These are phyloP conservation scores for Heterobasidion occidentale DNA, from an alignment of 1,284 basidiomycete species.

Conservation along the genomic window DNA sequence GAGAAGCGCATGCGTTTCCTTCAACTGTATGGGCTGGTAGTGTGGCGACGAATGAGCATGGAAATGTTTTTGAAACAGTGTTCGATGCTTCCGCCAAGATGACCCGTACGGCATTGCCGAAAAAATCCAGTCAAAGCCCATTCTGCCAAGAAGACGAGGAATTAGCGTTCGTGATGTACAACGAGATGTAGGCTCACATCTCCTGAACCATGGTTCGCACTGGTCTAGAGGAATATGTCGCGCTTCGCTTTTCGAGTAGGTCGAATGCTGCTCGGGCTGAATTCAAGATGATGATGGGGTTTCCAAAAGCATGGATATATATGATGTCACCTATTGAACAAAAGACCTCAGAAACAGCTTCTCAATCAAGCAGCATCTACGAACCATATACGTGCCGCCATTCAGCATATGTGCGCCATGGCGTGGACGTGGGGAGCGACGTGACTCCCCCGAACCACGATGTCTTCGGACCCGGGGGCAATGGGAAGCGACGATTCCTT, in stretches of 20 bases:
- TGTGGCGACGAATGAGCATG: background rate
- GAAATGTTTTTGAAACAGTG: background rate
- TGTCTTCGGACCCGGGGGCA: background rate
- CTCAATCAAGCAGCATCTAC: background rate
- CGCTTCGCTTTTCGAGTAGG: conserved; percentile 30
- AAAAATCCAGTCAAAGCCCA: background rate
- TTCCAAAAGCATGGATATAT: conserved; percentile 37
- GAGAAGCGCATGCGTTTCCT: background rate
- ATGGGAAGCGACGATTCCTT: background rate
- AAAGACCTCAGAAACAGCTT: background rate
- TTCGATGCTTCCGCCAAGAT: background rate
- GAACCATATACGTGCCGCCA: background rate
- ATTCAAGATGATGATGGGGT: conserved; percentile 39
- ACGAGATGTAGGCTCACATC: conserved; percentile 22
- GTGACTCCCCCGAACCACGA: background rate
- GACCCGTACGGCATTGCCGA: background rate
- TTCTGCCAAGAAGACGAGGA: background rate
- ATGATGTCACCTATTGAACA: conserved; percentile 34
- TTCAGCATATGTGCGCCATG: background rate
- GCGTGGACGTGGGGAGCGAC: background rate
- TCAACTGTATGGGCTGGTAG: background rate
- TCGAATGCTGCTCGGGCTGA: conserved; percentile 31
- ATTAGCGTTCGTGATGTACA: no score
- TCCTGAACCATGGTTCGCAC: conserved; percentile 36
- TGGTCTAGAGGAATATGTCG: conserved; percentile 30